Conservation (phyloP, 106 monocot species). For the Phalaenopsis equestris region DNA sequence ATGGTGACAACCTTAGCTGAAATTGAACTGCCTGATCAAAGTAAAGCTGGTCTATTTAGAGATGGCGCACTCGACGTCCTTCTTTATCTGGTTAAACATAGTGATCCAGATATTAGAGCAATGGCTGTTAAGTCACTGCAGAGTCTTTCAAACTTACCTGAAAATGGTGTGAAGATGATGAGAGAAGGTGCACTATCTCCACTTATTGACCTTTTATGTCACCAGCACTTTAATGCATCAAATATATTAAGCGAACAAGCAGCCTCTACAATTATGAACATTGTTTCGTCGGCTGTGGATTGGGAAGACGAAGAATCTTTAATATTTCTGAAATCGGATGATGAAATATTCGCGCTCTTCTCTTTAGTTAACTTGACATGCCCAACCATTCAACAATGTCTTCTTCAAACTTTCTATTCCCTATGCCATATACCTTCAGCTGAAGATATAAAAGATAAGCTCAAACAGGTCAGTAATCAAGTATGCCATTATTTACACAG, state of each 20-base stretch:
- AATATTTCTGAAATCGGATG: slow-evolving; percentile 22
- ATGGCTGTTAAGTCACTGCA: slow-evolving; percentile 20
- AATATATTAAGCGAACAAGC: slow-evolving; percentile 8
- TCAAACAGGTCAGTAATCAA: slow-evolving; percentile 21
- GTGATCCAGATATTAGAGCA: slow-evolving; percentile 13
- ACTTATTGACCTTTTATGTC: slow-evolving; percentile 18
- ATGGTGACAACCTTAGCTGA: slow-evolving; percentile 31
- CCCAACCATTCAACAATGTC: slow-evolving; percentile 17
- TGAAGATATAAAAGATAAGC: slow-evolving; percentile 15
- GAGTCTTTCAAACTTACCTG: slow-evolving; percentile 23
- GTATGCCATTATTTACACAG: too few relatives aligned
- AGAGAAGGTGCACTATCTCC: slow-evolving; percentile 15
- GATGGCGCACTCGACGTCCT: slow-evolving; percentile 24
- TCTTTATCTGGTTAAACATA: slow-evolving; percentile 17
- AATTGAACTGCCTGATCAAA: slow-evolving; percentile 33
- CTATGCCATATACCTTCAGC: slow-evolving; percentile 16
- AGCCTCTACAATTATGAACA: slow-evolving; percentile 21
- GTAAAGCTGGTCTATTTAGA: slow-evolving; percentile 21
- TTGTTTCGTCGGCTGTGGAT: slow-evolving; percentile 12
- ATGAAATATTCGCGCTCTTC: slow-evolving; percentile 26
- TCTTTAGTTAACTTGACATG: slow-evolving; percentile 18
- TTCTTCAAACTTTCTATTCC: slow-evolving; percentile 21
- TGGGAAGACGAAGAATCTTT: slow-evolving; percentile 12
- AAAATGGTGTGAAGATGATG: slow-evolving; percentile 27
- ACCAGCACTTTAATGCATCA: neutral